A percentile compares a stretch with the other conserved stretches of the same genome.
Conservation (phyloP, 2,329 filamentous ascomycete genomes). For the Teratosphaeria epicoccoides region DNA sequence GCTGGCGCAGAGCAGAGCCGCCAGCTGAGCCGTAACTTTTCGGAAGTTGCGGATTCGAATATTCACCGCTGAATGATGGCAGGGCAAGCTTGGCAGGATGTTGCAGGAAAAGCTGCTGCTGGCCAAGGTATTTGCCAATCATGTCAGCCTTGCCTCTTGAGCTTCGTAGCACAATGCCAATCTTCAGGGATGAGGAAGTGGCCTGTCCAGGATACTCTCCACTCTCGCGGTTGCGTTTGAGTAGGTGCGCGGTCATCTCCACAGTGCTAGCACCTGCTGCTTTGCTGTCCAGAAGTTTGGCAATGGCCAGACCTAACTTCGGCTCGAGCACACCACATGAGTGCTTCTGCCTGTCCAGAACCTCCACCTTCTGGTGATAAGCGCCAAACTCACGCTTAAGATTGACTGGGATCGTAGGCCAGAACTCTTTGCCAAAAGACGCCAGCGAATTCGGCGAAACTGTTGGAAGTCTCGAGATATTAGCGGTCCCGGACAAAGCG, state of each 20-base stretch:
- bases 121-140: constrained; percentile 58
- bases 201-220: constrained; percentile 55
- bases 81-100: constrained; percentile 39
- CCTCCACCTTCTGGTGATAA: constrained; percentile 51
- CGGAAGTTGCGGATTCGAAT: constrained; percentile 63
- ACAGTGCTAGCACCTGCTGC: constrained; percentile 45
- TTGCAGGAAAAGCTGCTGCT: constrained; percentile 55
- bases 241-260: constrained; percentile 62
- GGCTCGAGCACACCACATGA: constrained; percentile 64
- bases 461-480: constrained; percentile 14
- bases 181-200: constrained; percentile 50
- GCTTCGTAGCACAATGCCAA: constrained; percentile 72
- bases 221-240: constrained; percentile 50
- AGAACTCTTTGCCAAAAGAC: constrained; percentile 27
- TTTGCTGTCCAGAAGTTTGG: constrained; percentile 12
- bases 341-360: constrained; percentile 59
- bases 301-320: constrained; percentile 46
- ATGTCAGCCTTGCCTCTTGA: constrained; percentile 53
- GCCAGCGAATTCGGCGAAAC: constrained; percentile 4
- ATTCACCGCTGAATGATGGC: constrained; percentile 47
- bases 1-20: constrained; percentile 3
- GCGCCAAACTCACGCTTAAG: constrained; percentile 43
- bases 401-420: constrained; percentile 65
- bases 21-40: constrained; percentile 16
- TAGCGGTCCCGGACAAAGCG: constrained; percentile 11